These are phyloP conservation scores for Pichia occidentalis DNA, from an alignment of 805 yeast genomes.

Conservation along the genomic window DNA sequence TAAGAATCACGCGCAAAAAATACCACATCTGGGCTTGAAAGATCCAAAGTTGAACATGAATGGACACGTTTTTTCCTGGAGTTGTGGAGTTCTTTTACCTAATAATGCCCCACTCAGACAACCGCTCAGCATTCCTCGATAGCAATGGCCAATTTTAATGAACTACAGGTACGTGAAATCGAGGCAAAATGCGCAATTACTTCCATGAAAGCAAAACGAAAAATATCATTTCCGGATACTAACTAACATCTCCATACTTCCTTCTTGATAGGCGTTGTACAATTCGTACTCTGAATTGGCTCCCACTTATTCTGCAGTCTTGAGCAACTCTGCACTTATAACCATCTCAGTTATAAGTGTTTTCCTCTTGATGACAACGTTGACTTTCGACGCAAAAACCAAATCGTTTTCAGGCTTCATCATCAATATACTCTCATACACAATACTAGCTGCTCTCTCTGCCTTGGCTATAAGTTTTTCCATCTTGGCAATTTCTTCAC, in stretches of 20 bases:
- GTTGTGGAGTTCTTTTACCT: no score
- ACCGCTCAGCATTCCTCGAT: no score
- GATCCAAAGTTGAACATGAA: no score
- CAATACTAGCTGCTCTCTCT: conserved; percentile 17
- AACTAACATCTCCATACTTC: neutral
- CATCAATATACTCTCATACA: conserved; percentile 12
- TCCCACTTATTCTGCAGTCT: conserved; percentile 3
- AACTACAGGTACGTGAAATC: no score
- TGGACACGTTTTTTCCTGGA: no score
- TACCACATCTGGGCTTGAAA: no score
- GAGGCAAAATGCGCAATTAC: no score
- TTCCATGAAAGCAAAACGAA: no score
- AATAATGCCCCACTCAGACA: no score
- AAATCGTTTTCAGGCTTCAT: neutral
- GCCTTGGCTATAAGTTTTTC: conserved; percentile 26
- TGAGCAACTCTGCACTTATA: neutral
- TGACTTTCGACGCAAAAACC: conserved; percentile 9
- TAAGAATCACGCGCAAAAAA: no score
- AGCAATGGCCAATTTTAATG: no score
- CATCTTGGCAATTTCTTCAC: conserved; percentile 24
- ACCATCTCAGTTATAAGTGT: neutral
- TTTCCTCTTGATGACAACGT: conserved; percentile 6
- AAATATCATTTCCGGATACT: conserved; percentile 1
- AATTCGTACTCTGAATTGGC: neutral
- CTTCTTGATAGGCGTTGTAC: neutral